Conservation (phyloP, 1,284 basidiomycete species). For the Cutaneotrichosporon curvatum region DNA sequence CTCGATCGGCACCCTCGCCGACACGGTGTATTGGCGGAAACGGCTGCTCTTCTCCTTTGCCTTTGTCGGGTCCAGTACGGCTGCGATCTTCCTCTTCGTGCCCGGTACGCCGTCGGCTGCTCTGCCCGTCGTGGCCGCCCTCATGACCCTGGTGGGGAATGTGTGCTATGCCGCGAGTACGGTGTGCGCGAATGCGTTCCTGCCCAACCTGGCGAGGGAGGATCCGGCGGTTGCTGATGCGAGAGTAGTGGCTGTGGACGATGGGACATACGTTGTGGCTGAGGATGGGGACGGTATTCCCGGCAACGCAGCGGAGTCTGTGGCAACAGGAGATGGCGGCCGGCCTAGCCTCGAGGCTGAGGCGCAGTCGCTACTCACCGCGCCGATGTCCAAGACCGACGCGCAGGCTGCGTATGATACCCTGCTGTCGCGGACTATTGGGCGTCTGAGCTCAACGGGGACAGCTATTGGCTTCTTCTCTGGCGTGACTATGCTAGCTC, state of each 20-base stretch:
- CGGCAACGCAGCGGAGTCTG: background rate
- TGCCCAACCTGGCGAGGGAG: constrained; percentile 65
- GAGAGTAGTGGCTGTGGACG: constrained; percentile 32
- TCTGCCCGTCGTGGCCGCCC: constrained; percentile 56
- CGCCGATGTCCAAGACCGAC: constrained; percentile 14
- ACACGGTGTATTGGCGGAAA: constrained; percentile 72
- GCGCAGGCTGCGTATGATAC: constrained; percentile 47
- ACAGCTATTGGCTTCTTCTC: constrained; percentile 71
- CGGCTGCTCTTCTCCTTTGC: constrained; percentile 68
- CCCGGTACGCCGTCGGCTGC: constrained; percentile 62
- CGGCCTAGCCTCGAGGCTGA: constrained; percentile 5
- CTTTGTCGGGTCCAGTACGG: constrained; percentile 58
- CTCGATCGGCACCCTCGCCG: constrained; percentile 79
- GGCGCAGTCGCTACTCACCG: constrained; percentile 19
- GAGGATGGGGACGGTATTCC: background rate
- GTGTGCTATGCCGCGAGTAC: constrained; percentile 73
- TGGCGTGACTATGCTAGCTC: constrained; percentile 63
- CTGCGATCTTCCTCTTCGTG: constrained; percentile 63
- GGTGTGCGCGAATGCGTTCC: constrained; percentile 83
- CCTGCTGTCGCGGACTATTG: constrained; percentile 61
- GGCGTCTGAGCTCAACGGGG: constrained; percentile 70
- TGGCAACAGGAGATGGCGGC: background rate
- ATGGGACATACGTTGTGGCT: background rate
- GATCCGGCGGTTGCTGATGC: constrained; percentile 53
- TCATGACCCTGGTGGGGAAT: constrained; percentile 66